phyloP scores from a whole-genome alignment of 441 rosid species.

The Erysimum pusillum region DNA sequence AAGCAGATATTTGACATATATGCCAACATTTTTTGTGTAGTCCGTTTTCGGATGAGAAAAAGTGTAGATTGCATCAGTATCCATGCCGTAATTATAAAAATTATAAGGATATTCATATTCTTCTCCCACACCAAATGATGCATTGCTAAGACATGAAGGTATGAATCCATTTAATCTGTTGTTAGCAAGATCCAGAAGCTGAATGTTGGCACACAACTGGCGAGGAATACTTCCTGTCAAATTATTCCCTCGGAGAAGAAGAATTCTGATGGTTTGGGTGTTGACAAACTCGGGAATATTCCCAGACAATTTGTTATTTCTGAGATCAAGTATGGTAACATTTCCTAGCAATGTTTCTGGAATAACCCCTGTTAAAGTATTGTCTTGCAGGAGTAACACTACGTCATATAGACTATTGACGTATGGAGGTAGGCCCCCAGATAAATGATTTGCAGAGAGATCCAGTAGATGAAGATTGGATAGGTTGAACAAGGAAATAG shows the following conservation, averaged over 20 bases:
- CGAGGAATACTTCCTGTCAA: constrained; percentile 17
- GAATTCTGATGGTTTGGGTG: not conserved
- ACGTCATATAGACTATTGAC: not conserved
- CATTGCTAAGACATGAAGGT: constrained; percentile 37
- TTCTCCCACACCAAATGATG: constrained; percentile 2
- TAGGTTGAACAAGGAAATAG: not conserved
- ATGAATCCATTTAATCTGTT: constrained; percentile 27
- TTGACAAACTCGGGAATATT: constrained; percentile 1
- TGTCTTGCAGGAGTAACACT: constrained; percentile 25
- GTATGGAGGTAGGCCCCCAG: constrained; percentile 16
- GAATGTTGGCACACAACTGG: constrained; percentile 24
- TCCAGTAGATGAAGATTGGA: not conserved
- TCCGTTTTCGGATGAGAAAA: too few species aligned
- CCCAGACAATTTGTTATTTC: constrained; percentile 31
- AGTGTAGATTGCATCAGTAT: too few species aligned
- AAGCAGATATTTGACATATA: constrained; percentile 4
- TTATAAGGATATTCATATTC: too few species aligned
- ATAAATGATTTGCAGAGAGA: constrained; percentile 35
- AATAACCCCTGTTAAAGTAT: not conserved
- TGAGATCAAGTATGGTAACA: constrained; percentile 15
- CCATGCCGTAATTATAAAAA: too few species aligned
- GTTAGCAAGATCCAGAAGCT: constrained; percentile 23
- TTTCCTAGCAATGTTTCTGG: not conserved
- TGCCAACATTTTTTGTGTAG: too few species aligned
- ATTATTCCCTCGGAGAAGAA: constrained; percentile 28